A percentile compares a stretch with the other conserved stretches of the same genome.
Evolutionary conservation across 2,329 filamentous ascomycete genomes (phyloP).

Genomic region (Pezicula rhizophila): DNA sequence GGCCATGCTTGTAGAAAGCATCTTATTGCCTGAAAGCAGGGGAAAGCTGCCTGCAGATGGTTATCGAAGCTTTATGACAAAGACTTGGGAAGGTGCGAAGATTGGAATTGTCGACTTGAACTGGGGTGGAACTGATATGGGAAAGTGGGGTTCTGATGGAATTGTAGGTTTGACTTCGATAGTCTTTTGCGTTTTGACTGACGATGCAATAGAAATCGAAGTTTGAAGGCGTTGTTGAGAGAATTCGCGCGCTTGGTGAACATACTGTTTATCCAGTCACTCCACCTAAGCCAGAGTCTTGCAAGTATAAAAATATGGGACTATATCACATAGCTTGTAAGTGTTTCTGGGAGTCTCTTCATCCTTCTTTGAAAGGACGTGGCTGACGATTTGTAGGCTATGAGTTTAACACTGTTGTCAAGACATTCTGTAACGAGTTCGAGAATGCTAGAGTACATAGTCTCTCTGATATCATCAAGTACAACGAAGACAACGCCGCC

Average conservation of each 20-base stretch:
- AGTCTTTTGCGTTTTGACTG: neutral
- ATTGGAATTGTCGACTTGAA: slow-evolving; percentile 14
- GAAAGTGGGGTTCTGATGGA: slow-evolving; percentile 14
- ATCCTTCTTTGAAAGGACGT: neutral
- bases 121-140: slow-evolving; percentile 11
- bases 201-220: slow-evolving; percentile 5
- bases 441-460: slow-evolving; percentile 10
- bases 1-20: slow-evolving; percentile 7
- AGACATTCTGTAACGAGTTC: slow-evolving; percentile 6
- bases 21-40: slow-evolving; percentile 4
- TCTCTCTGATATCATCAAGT: slow-evolving; percentile 17
- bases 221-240: slow-evolving; percentile 10
- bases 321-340: neutral
- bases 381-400: neutral
- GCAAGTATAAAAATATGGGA: neutral
- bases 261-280: slow-evolving; percentile 2
- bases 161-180: slow-evolving; percentile 9
- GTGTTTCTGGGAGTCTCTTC: neutral
- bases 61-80: neutral
- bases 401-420: slow-evolving; percentile 2
- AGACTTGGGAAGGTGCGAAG: slow-evolving; percentile 6
- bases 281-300: neutral
- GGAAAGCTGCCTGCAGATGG: neutral
- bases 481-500: slow-evolving; percentile 17
- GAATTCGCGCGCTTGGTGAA: slow-evolving; percentile 6